Percentiles rank a stretch among this genome's conserved stretches.
These are phyloP conservation scores for Microbotryum saponariae DNA, from an alignment of 1,284 basidiomycete species.

Conservation along the genomic window DNA sequence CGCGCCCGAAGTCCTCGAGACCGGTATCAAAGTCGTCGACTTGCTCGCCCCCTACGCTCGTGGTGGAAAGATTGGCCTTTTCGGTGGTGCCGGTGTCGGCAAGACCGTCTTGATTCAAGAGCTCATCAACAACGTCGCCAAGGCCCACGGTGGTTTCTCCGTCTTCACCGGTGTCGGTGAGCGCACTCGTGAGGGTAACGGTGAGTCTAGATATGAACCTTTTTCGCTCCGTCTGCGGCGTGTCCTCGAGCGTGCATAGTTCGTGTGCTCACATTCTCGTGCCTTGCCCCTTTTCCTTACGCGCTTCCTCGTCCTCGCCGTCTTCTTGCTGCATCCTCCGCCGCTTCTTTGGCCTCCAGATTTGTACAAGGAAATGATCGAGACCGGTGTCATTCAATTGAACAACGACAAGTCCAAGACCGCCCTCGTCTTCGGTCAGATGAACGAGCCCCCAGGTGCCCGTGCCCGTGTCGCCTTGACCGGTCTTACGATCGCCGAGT, in stretches of 20 bases:
- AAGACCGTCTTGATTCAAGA: conserved; percentile 93
- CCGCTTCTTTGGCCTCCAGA: conserved; percentile 40
- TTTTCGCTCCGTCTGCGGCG: conserved; percentile 5
- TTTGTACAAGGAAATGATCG: conserved; percentile 99
- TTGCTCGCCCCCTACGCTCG: conserved; percentile 97
- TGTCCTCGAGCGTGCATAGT: background rate
- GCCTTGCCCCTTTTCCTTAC: conserved; percentile 22
- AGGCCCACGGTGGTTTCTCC: conserved; percentile 99
- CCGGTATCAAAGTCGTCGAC: conserved; percentile 99
- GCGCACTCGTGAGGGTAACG: conserved; percentile 99
- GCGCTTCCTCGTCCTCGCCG: too few species aligned
- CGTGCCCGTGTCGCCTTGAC: conserved; percentile 99
- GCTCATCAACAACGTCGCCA: conserved; percentile 99
- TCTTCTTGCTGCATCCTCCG: too few species aligned
- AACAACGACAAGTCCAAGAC: conserved; percentile 68
- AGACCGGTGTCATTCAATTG: conserved; percentile 96
- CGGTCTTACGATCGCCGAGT: conserved; percentile 97
- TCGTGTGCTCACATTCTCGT: background rate
- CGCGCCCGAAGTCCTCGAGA: conserved; percentile 94
- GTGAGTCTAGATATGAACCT: conserved; percentile 15
- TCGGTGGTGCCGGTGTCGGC: conserved; percentile 99
- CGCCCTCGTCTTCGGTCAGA: conserved; percentile 99
- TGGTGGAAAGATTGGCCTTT: conserved; percentile 99
- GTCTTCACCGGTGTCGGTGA: conserved; percentile 99
- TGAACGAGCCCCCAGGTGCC: conserved; percentile 99